phyloP scores from a whole-genome alignment of 1,139 yeast species.

The Suhomyces maxii region DNA sequence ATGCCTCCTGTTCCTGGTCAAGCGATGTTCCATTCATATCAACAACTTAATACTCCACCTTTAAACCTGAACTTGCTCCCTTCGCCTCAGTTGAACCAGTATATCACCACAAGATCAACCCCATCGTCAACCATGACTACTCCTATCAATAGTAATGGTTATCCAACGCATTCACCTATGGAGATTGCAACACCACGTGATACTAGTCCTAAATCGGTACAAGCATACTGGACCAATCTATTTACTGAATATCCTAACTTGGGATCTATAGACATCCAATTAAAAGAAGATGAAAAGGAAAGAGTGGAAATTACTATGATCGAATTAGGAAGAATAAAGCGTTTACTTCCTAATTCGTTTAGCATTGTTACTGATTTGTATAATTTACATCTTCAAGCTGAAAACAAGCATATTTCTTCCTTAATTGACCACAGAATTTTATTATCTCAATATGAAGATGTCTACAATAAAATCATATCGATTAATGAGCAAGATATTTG shows the following conservation, averaged over 20 bases:
- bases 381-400: conserved; percentile 7
- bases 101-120: neutral
- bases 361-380: conserved; percentile 8
- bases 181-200: neutral
- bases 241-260: neutral
- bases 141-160: neutral
- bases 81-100: neutral
- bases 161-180: neutral
- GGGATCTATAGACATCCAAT: conserved; percentile 6
- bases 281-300: conserved; percentile 4
- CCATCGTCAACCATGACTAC: conserved; percentile 1
- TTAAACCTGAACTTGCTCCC: neutral
- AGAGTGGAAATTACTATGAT: conserved; percentile 10
- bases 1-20: neutral
- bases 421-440: conserved; percentile 8
- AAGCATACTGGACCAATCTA: conserved; percentile 6
- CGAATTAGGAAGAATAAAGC: conserved; percentile 13
- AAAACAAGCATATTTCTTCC: conserved; percentile 9
- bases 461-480: conserved; percentile 9
- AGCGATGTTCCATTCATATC: neutral
- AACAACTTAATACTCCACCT: neutral
- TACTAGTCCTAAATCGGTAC: neutral
- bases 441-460: conserved; percentile 2
- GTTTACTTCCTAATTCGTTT: conserved; percentile 13
- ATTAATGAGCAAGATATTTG: conserved; percentile 11